These are phyloP conservation scores for Geum urbanum DNA, from an alignment of 306 rosid genomes.

Conservation along the genomic window DNA sequence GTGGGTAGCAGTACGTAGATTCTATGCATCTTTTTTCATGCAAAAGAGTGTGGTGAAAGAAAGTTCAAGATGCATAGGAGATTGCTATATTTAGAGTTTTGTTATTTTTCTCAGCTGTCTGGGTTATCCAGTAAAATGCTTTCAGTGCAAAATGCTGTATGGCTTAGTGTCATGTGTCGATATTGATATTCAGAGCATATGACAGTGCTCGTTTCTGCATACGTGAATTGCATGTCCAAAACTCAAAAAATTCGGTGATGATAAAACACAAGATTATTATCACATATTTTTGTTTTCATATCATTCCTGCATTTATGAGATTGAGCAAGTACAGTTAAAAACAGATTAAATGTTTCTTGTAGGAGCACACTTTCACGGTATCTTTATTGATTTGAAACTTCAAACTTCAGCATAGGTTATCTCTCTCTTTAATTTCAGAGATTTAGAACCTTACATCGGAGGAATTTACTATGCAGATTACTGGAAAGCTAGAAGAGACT, in stretches of 20 bases:
- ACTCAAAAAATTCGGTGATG: too few species aligned
- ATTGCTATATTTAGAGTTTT: background rate
- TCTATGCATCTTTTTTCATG: conserved; percentile 1
- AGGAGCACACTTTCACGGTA: conserved; percentile 4
- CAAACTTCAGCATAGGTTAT: background rate
- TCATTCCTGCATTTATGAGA: background rate
- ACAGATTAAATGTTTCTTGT: background rate
- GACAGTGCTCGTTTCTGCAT: background rate
- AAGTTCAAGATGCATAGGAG: background rate
- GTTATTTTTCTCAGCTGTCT: background rate
- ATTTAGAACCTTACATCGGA: background rate
- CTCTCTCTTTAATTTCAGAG: background rate
- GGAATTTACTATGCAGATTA: conserved; percentile 22
- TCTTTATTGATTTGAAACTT: background rate
- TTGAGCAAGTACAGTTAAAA: background rate
- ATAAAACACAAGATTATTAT: background rate
- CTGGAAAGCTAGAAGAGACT: conserved; percentile 35
- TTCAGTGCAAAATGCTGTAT: background rate
- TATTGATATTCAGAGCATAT: background rate
- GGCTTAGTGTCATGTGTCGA: too few species aligned
- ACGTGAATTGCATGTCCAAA: background rate
- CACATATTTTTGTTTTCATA: background rate
- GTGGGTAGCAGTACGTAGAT: background rate
- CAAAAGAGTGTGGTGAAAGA: background rate
- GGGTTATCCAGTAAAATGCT: background rate